Evolutionary conservation across 805 yeast genomes (phyloP).

Genomic region (Saccharomycopsis selenospora): DNA sequence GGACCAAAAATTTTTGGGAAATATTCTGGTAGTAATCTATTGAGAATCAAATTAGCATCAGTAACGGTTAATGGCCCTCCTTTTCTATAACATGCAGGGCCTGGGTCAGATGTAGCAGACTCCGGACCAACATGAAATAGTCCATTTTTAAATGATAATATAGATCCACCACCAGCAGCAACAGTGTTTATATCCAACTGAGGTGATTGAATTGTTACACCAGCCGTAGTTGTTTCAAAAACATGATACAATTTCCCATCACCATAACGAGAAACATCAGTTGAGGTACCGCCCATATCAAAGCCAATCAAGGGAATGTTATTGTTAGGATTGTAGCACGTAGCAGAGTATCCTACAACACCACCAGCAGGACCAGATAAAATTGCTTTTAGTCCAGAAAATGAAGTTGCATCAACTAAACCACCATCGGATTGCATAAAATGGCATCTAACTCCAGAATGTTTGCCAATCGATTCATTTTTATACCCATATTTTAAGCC

Average conservation of each 20-base stretch:
- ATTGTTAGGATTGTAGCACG: conserved; percentile 57
- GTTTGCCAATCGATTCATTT: conserved; percentile 26
- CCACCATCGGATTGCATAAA: conserved; percentile 99
- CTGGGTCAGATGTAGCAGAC: conserved; percentile 83
- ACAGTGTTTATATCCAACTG: conserved; percentile 77
- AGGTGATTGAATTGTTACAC: conserved; percentile 76
- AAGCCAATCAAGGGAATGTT: conserved; percentile 66
- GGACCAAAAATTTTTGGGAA: conserved; percentile 85
- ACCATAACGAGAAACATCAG: conserved; percentile 73
- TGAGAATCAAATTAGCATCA: conserved; percentile 72
- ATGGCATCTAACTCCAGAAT: conserved; percentile 52
- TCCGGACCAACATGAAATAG: conserved; percentile 80
- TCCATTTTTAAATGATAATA: conserved; percentile 60
- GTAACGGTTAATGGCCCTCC: conserved; percentile 81
- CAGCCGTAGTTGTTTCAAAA: conserved; percentile 79
- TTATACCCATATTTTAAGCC: conserved; percentile 52
- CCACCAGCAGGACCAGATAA: conserved; percentile 98
- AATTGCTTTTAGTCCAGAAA: conserved; percentile 83
- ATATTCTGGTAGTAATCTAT: conserved; percentile 63
- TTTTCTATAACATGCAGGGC: conserved; percentile 81
- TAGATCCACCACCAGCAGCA: conserved; percentile 82
- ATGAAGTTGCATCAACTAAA: conserved; percentile 70
- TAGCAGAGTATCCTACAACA: conserved; percentile 84
- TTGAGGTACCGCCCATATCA: conserved; percentile 90
- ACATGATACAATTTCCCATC: conserved; percentile 68